Evolutionary conservation across 164 flowering plant species (phyloP).

Genomic region (Dillenia turbinata): DNA sequence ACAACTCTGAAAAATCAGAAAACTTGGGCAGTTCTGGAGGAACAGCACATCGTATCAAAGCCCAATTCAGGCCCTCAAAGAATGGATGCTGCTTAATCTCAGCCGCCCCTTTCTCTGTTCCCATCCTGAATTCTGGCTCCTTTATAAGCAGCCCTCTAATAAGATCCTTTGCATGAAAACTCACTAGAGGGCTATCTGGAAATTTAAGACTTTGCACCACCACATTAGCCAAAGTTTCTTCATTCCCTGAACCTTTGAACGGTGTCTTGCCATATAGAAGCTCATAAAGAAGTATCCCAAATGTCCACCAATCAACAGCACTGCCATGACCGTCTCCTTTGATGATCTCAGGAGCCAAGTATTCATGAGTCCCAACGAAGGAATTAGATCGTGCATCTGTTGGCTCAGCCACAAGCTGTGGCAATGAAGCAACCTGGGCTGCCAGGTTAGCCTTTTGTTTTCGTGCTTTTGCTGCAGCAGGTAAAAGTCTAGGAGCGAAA

Average conservation of each 20-base stretch:
- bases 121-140: slow-evolving; percentile 57
- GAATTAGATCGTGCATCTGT: slow-evolving; percentile 50
- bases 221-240: slow-evolving; percentile 57
- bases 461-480: slow-evolving; percentile 30
- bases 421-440: slow-evolving; percentile 28
- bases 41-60: slow-evolving; percentile 52
- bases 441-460: slow-evolving; percentile 26
- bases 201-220: slow-evolving; percentile 47
- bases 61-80: slow-evolving; percentile 70
- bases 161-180: slow-evolving; percentile 59
- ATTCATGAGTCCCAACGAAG: slow-evolving; percentile 38
- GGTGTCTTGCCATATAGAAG: slow-evolving; percentile 27
- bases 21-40: slow-evolving; percentile 57
- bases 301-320: slow-evolving; percentile 64
- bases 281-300: slow-evolving; percentile 40
- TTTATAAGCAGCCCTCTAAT: slow-evolving; percentile 51
- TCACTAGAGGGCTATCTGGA: slow-evolving; percentile 53
- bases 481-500: slow-evolving; percentile 42
- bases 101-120: slow-evolving; percentile 58
- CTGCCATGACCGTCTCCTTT: slow-evolving; percentile 61
- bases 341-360: slow-evolving; percentile 11
- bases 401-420: slow-evolving; percentile 54
- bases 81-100: slow-evolving; percentile 65
- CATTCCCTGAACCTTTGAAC: slow-evolving; percentile 55
- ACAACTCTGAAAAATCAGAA: slow-evolving; percentile 21